Percentiles rank a stretch among this genome's conserved stretches.
Conservation (phyloP, 495 filamentous ascomycete species). For the Aspergillus nidulans region DNA sequence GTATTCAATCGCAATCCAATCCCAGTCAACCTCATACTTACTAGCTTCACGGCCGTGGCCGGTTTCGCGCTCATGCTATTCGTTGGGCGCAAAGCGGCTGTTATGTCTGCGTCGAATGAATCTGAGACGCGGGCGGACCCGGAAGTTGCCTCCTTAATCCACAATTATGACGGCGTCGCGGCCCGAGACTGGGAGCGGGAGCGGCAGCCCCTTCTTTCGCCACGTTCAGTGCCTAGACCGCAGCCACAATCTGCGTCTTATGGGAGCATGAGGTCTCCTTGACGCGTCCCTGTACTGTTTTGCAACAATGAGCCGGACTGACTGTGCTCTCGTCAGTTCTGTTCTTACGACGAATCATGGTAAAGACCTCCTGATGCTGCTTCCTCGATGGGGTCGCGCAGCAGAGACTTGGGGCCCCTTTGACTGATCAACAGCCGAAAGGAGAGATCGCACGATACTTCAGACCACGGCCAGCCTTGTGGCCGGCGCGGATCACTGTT, state of each 20-base stretch:
- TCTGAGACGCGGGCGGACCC: not conserved
- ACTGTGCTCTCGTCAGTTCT: too few relatives aligned
- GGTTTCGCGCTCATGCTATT: constrained; percentile 57
- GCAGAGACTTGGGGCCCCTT: too few relatives aligned
- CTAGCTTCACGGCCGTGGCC: constrained; percentile 54
- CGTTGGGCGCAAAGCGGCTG: constrained; percentile 41
- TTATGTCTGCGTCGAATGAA: not conserved
- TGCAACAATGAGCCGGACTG: not conserved
- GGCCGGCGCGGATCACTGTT: too few relatives aligned
- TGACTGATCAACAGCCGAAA: too few relatives aligned
- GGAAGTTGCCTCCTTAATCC: not conserved
- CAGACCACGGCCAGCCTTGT: too few relatives aligned
- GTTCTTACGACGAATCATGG: too few relatives aligned
- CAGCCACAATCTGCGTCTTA: constrained; percentile 6
- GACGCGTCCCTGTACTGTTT: too few relatives aligned
- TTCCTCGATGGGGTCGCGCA: not conserved
- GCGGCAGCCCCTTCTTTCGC: constrained; percentile 10
- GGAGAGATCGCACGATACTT: too few relatives aligned
- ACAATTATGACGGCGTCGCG: constrained; percentile 3
- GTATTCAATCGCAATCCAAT: constrained; percentile 67
- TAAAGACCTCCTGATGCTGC: too few relatives aligned
- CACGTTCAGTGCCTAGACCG: not conserved
- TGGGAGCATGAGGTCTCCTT: constrained; percentile 4
- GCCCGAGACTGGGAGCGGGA: constrained; percentile 21
- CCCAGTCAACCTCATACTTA: constrained; percentile 71